Base-by-base conservation (phyloP, 2,329 filamentous ascomycete genomes). In the Beauveria brongniartii region DNA sequence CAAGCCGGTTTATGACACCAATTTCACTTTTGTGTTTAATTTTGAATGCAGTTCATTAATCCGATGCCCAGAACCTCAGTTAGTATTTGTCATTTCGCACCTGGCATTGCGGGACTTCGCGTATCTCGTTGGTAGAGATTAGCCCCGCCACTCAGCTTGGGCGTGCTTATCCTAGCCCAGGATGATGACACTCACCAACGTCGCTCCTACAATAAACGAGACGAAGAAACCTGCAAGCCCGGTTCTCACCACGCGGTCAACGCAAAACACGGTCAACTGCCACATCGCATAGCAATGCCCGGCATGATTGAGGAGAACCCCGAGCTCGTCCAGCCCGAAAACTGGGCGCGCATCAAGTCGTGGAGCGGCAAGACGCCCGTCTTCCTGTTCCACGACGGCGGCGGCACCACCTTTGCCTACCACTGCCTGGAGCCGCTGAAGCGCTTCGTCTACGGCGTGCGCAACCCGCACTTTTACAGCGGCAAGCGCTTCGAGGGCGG, bases 371-470 rank as follows among this genome's bases (percentile, higher is more conserved):
- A 67, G 26, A 73, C 74, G n/a, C 82, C 83, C 2, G 72, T 84
- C 52, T 72, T 86, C 61, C 75, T 86, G 48, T 73, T 85, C 44
- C 83, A 86, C 70, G 83, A 86, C 63, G 83, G 83, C 64, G 82
- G 83, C 64, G 83, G 83, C 67, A 86, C 83, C 2, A 79, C 78
- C 2, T 84, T 82, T 67, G 77, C 76, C 65, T 86, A 86, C 68
- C 77, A 82, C 69, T 80, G 78, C 63, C 74, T 86, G 4, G 75
- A 78, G 20, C 67, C 74, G 1, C 72, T 85, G 24, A 70, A 71
- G 40, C 80, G 83, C 5, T 70, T 74, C 20, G 70, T 83, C 43
- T 83, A 80, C 64, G 83, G 77, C 56, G 81, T 86, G 60, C 71
- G 76, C 62, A 86, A 86, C 67, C 80, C 82, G 5, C 72, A 74